A percentile compares a stretch with the other conserved stretches of the same genome.
Conservation (phyloP, 139 green algal species). For the Picochlorum sp. region DNA sequence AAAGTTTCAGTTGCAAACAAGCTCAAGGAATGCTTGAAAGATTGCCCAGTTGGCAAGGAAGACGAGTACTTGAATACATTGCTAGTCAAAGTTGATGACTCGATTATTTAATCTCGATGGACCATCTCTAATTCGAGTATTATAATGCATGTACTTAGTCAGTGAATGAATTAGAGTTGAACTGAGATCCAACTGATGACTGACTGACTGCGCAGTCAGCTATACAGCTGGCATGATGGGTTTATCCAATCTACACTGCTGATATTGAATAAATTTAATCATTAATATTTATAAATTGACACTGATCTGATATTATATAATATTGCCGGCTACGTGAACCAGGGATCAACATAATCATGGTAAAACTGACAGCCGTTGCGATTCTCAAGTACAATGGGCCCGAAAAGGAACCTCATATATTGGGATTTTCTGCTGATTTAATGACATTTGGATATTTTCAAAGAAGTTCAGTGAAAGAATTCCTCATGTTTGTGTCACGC, state of each 20-base stretch:
- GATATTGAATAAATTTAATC: too few species aligned
- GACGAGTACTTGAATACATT: not conserved
- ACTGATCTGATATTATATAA: not conserved
- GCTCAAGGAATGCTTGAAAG: not conserved
- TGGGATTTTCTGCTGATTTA: conserved; percentile 77
- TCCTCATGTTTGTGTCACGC: conserved; percentile 84
- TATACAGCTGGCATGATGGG: too few species aligned
- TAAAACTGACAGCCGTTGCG: conserved; percentile 52
- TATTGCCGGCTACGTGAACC: too few species aligned
- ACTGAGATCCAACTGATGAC: too few species aligned
- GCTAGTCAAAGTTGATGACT: too few species aligned
- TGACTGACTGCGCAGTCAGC: too few species aligned
- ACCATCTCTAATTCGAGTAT: not conserved
- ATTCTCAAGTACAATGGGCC: conserved; percentile 61
- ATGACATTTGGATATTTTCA: conserved; percentile 93
- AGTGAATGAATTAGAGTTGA: too few species aligned
- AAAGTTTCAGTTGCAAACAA: not conserved
- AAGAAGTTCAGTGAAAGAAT: conserved; percentile 70
- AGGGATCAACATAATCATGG: not conserved
- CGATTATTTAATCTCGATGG: not conserved
- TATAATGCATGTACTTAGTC: not conserved
- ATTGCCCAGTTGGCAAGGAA: not conserved
- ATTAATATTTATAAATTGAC: too few species aligned
- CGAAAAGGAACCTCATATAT: conserved; percentile 47
- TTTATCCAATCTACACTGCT: too few species aligned